Evolutionary conservation across 805 yeast species (phyloP).

Genomic region (Kluyveromyces wickerhamii): DNA sequence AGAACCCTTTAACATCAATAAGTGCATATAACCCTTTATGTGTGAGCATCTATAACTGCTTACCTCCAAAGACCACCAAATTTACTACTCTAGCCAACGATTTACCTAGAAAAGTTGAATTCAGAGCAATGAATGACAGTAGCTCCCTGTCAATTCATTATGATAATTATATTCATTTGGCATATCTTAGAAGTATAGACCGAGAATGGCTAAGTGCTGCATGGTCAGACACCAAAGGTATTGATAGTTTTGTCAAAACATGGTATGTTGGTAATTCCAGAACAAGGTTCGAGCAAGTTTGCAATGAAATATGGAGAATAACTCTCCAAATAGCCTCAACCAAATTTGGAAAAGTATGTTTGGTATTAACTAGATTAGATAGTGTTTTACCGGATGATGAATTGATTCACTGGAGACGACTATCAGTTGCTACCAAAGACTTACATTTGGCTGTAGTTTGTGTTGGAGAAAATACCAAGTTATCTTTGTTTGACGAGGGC

Average conservation of each 20-base stretch:
- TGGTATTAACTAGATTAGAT: slow-evolving; percentile 61
- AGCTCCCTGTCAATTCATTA: slow-evolving; percentile 28
- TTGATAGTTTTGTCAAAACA: slow-evolving; percentile 49
- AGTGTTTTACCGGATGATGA: slow-evolving; percentile 79
- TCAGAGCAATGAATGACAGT: slow-evolving; percentile 35
- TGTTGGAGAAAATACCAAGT: slow-evolving; percentile 51
- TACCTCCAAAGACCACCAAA: slow-evolving; percentile 28
- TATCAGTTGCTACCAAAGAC: slow-evolving; percentile 48
- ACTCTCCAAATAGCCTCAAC: slow-evolving; percentile 39
- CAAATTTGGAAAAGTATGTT: slow-evolving; percentile 44
- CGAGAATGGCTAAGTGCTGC: slow-evolving; percentile 80
- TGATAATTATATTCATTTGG: slow-evolving; percentile 75
- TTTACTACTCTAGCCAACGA: slow-evolving; percentile 36
- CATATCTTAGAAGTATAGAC: slow-evolving; percentile 76
- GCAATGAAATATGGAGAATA: slow-evolving; percentile 59
- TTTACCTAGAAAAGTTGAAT: slow-evolving; percentile 36
- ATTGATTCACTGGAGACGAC: slow-evolving; percentile 66
- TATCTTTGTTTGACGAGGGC: slow-evolving; percentile 28
- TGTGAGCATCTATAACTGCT: slow-evolving; percentile 48
- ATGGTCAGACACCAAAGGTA: slow-evolving; percentile 83
- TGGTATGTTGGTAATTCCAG: slow-evolving; percentile 44
- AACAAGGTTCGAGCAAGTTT: slow-evolving; percentile 43
- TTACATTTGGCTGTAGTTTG: slow-evolving; percentile 63
- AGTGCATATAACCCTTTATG: slow-evolving; percentile 36
- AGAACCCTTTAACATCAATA: slow-evolving; percentile 27